Percentiles rank a stretch among this genome's conserved stretches.
Evolutionary conservation across 164 flowering plant species (phyloP).

Genomic region (Chloranthus sessilifolius): DNA sequence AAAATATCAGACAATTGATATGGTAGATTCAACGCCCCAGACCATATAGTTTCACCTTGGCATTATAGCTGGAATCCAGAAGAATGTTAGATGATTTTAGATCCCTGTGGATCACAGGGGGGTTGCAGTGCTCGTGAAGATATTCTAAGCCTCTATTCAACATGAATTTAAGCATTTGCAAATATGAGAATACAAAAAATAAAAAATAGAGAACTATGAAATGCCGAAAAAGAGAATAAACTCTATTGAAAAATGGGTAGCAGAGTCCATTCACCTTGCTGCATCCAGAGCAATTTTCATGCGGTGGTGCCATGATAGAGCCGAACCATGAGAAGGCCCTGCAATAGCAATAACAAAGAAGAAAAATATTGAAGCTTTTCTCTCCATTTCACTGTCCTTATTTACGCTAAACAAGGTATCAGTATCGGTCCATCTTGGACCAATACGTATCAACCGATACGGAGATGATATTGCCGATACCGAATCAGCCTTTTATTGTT

Average conservation of each 20-base stretch:
- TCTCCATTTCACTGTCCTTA: neutral
- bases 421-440: no score
- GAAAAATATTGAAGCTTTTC: neutral
- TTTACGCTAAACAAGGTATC: neutral
- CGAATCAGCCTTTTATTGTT: no score
- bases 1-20: neutral
- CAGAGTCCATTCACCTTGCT: constrained; percentile 51
- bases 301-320: constrained; percentile 74
- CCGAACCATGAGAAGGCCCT: constrained; percentile 80
- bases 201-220: neutral
- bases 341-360: constrained; percentile 4
- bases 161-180: constrained; percentile 4
- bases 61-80: constrained; percentile 82
- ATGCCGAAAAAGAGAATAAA: no score
- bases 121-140: constrained; percentile 85
- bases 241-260: neutral
- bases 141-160: constrained; percentile 86
- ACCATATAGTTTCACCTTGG: constrained; percentile 51
- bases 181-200: constrained; percentile 1
- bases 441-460: no score
- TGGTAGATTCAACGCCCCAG: no score
- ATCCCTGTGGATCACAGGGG: constrained; percentile 95
- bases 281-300: constrained; percentile 93
- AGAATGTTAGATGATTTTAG: constrained; percentile 94
- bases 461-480: no score